Conservation (phyloP, 2,329 filamentous ascomycete genomes). For the Pyrenophora teres region DNA sequence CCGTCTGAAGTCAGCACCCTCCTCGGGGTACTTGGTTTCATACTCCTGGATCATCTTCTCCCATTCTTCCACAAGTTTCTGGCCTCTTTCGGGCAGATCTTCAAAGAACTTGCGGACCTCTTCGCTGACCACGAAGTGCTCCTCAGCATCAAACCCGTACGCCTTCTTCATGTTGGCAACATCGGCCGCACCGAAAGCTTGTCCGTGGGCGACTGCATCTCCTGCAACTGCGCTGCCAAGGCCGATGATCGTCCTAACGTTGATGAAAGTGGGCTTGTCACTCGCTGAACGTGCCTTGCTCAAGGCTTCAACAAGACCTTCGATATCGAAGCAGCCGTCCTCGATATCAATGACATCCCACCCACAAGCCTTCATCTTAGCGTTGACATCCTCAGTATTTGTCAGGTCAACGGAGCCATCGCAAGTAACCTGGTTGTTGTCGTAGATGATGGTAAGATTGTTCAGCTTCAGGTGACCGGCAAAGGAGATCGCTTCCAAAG, state of each 20-base stretch:
- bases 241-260: constrained; percentile 62
- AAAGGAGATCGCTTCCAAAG: constrained; percentile 61
- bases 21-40: constrained; percentile 52
- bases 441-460: constrained; percentile 63
- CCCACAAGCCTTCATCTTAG: constrained; percentile 62
- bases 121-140: constrained; percentile 54
- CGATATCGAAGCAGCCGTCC: constrained; percentile 59
- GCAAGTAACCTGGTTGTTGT: constrained; percentile 66
- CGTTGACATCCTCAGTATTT: constrained; percentile 61
- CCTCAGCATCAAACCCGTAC: constrained; percentile 56
- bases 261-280: constrained; percentile 63
- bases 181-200: constrained; percentile 60
- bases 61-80: constrained; percentile 57
- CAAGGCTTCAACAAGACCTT: constrained; percentile 55
- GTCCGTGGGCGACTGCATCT: constrained; percentile 61
- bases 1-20: constrained; percentile 54
- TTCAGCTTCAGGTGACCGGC: constrained; percentile 61
- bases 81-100: constrained; percentile 49
- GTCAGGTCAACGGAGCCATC: constrained; percentile 61
- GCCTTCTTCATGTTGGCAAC: constrained; percentile 60
- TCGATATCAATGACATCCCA: constrained; percentile 62
- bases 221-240: constrained; percentile 58
- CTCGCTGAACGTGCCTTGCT: constrained; percentile 50
- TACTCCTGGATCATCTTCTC: constrained; percentile 52
- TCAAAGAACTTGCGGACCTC: constrained; percentile 54